These are phyloP conservation scores for Golubevia sp. DNA, from an alignment of 1,284 basidiomycete genomes.

Conservation along the genomic window DNA sequence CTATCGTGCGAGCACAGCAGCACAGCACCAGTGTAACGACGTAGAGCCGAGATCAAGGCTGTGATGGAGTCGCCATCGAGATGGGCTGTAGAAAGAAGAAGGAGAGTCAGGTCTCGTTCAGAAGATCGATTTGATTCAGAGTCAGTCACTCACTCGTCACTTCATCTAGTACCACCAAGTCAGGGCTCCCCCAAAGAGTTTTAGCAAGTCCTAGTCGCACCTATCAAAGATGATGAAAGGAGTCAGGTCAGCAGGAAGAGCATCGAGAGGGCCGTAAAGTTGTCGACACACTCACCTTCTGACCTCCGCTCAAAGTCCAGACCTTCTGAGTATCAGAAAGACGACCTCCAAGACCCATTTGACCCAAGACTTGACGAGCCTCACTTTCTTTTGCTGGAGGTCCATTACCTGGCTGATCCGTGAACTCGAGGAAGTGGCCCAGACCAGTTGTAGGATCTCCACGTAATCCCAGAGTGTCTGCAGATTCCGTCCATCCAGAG, in stretches of 20 bases:
- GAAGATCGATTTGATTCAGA: neutral
- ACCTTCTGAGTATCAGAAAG: slow-evolving; percentile 31
- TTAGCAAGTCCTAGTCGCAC: slow-evolving; percentile 36
- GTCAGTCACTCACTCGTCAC: slow-evolving; percentile 25
- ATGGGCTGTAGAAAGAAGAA: slow-evolving; percentile 66
- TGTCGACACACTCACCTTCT: slow-evolving; percentile 62
- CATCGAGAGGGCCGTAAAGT: neutral
- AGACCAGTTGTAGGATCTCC: slow-evolving; percentile 61
- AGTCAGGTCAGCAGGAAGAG: neutral
- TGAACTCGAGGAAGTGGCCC: slow-evolving; percentile 60
- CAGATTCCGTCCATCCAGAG: slow-evolving; percentile 70
- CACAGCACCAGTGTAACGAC: slow-evolving; percentile 68
- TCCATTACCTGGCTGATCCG: slow-evolving; percentile 8
- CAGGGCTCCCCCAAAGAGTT: slow-evolving; percentile 33
- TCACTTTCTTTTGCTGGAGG: slow-evolving; percentile 28
- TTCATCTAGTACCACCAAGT: slow-evolving; percentile 40
- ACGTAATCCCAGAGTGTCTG: slow-evolving; percentile 24
- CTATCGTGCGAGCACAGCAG: slow-evolving; percentile 75
- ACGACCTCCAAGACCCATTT: slow-evolving; percentile 62
- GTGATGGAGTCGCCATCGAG: slow-evolving; percentile 72
- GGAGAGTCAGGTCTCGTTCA: neutral
- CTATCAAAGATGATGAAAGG: neutral
- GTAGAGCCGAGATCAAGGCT: slow-evolving; percentile 69
- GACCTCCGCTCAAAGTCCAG: slow-evolving; percentile 65
- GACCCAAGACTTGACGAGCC: slow-evolving; percentile 55